These are phyloP conservation scores for Plasmopara muralis DNA, from an alignment of 352 stramenopile genomes.

Conservation along the genomic window DNA sequence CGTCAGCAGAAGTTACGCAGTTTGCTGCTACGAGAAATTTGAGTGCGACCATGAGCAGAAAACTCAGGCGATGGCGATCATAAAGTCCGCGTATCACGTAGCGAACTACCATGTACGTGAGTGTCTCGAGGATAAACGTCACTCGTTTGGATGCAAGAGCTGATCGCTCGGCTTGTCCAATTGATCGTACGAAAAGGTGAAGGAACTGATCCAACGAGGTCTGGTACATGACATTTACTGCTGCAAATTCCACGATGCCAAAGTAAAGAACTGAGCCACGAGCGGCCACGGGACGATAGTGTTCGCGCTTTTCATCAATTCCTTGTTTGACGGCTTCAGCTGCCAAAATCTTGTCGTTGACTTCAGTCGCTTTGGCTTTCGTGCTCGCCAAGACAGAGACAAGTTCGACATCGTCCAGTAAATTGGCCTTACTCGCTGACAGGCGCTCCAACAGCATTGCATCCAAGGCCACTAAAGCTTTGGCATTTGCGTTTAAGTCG, in stretches of 20 bases:
- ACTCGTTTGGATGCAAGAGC: slow-evolving; percentile 80
- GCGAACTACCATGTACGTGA: slow-evolving; percentile 77
- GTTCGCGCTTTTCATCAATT: slow-evolving; percentile 89
- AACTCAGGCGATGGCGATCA: slow-evolving; percentile 67
- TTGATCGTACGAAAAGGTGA: slow-evolving; percentile 73
- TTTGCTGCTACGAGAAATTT: slow-evolving; percentile 74
- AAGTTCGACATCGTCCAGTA: slow-evolving; percentile 86
- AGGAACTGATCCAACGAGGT: slow-evolving; percentile 88
- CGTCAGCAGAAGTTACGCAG: slow-evolving; percentile 41
- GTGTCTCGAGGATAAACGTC: slow-evolving; percentile 78
- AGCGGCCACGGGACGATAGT: slow-evolving; percentile 86
- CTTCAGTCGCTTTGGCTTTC: slow-evolving; percentile 86
- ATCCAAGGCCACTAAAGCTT: slow-evolving; percentile 80
- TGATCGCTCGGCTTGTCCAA: slow-evolving; percentile 79
- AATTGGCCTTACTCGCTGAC: slow-evolving; percentile 76
- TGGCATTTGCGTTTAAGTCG: slow-evolving; percentile 83
- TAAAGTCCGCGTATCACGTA: slow-evolving; percentile 76
- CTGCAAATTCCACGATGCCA: slow-evolving; percentile 78
- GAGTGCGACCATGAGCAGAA: slow-evolving; percentile 57
- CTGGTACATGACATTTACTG: slow-evolving; percentile 90
- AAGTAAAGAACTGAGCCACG: slow-evolving; percentile 88
- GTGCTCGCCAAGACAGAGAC: slow-evolving; percentile 82
- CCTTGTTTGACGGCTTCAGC: slow-evolving; percentile 81
- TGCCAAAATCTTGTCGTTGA: slow-evolving; percentile 87
- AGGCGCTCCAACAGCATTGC: slow-evolving; percentile 80